A percentile compares a stretch with the other conserved stretches of the same genome.
These are phyloP conservation scores for Colletotrichum simmondsii DNA, from an alignment of 2,329 filamentous ascomycete genomes.

Conservation along the genomic window DNA sequence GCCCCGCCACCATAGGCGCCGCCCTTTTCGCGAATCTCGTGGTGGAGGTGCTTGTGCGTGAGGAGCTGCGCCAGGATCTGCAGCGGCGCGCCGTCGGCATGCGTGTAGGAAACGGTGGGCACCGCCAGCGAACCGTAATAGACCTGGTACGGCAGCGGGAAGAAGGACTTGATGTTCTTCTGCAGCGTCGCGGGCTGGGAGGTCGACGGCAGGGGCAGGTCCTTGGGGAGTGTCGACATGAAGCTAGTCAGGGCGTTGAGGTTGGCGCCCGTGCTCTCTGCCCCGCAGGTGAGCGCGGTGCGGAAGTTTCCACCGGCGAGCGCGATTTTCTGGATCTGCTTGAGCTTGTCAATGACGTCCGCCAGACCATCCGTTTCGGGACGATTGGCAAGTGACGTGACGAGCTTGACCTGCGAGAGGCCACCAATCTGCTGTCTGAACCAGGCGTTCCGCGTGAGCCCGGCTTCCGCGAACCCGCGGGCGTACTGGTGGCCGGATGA, in stretches of 20 bases:
- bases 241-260: slow-evolving; percentile 78
- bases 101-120: slow-evolving; percentile 85
- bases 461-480: slow-evolving; percentile 83
- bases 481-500: slow-evolving; percentile 91
- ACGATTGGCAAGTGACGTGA: slow-evolving; percentile 81
- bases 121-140: slow-evolving; percentile 90
- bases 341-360: slow-evolving; percentile 84
- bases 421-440: slow-evolving; percentile 88
- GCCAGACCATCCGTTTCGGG: slow-evolving; percentile 75
- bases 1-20: slow-evolving; percentile 96
- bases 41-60: slow-evolving; percentile 95
- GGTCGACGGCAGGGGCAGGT: slow-evolving; percentile 45
- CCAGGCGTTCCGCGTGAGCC: slow-evolving; percentile 77
- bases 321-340: slow-evolving; percentile 83
- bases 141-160: slow-evolving; percentile 95
- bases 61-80: slow-evolving; percentile 91
- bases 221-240: slow-evolving; percentile 67
- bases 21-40: slow-evolving; percentile 97
- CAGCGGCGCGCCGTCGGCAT: slow-evolving; percentile 79
- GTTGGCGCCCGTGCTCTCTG: slow-evolving; percentile 77
- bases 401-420: slow-evolving; percentile 88
- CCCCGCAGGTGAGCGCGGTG: slow-evolving; percentile 86
- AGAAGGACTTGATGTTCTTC: slow-evolving; percentile 80
- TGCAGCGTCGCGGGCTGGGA: slow-evolving; percentile 46
- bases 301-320: slow-evolving; percentile 78